phyloP scores from a whole-genome alignment of 345 rosid species.

The Pseudoturritis turrita region DNA sequence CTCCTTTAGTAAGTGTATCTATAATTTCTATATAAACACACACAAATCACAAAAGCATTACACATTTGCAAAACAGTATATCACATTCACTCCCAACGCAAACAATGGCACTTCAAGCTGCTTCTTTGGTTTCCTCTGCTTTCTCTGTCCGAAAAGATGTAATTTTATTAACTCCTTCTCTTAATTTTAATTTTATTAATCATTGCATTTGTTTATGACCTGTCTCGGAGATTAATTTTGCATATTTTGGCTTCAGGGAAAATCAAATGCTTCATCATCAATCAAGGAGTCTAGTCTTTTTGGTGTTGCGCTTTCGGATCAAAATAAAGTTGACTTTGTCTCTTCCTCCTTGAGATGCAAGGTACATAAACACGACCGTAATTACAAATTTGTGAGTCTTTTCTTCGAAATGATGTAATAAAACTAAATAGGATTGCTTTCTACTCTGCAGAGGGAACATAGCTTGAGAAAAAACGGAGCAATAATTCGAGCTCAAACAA shows the following conservation, averaged over 20 bases:
- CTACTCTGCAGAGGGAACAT: conserved; percentile 41
- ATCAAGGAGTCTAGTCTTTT: conserved; percentile 67
- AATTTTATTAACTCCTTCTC: neutral
- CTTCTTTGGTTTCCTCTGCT: conserved; percentile 69
- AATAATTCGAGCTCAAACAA: conserved; percentile 56
- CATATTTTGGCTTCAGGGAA: conserved; percentile 45
- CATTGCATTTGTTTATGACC: neutral
- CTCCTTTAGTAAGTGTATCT: conserved; percentile 9
- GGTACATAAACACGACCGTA: conserved; percentile 32
- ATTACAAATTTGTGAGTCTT: neutral
- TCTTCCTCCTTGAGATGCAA: conserved; percentile 57
- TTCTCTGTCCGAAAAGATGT: conserved; percentile 64
- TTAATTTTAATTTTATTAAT: neutral
- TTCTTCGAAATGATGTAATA: neutral
- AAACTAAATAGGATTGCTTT: neutral
- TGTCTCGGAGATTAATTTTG: neutral
- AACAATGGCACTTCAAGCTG: conserved; percentile 63
- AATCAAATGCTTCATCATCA: conserved; percentile 35
- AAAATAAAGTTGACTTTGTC: conserved; percentile 47
- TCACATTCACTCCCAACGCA: neutral
- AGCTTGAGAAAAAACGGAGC: conserved; percentile 36
- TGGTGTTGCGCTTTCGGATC: conserved; percentile 67
- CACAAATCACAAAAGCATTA: neutral
- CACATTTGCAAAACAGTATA: conserved; percentile 13
- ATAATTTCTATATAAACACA: conserved; percentile 11